Percentiles rank a stretch among this genome's conserved stretches.
Conservation (phyloP, 2,329 filamentous ascomycete species). For the Curvularia eragrostidis region DNA sequence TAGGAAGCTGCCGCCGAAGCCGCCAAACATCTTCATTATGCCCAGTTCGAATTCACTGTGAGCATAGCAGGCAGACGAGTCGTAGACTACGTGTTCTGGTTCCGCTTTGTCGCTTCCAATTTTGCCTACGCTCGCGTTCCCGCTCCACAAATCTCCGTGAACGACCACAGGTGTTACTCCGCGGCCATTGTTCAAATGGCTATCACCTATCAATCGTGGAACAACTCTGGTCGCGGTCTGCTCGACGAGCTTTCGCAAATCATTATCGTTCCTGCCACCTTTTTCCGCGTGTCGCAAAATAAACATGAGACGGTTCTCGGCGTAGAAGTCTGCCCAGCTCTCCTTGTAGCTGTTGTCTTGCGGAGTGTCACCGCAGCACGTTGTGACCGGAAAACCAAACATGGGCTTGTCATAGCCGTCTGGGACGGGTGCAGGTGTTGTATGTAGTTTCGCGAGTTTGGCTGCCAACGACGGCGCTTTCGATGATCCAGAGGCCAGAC, state of each 20-base stretch:
- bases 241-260: constrained; percentile 70
- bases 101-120: constrained; percentile 64
- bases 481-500: constrained; percentile 34
- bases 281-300: constrained; percentile 66
- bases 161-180: constrained; percentile 78
- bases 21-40: constrained; percentile 97
- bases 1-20: constrained; percentile 75
- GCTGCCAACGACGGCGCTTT: constrained; percentile 65
- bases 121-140: constrained; percentile 74
- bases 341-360: constrained; percentile 78
- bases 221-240: constrained; percentile 69
- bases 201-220: constrained; percentile 74
- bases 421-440: constrained; percentile 72
- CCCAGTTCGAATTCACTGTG: constrained; percentile 91
- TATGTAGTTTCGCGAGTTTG: constrained; percentile 81
- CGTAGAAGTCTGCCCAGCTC: constrained; percentile 88
- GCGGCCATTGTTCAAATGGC: constrained; percentile 65
- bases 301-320: constrained; percentile 72
- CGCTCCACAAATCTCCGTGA: constrained; percentile 94
- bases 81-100: constrained; percentile 81
- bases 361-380: constrained; percentile 83
- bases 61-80: constrained; percentile 80
- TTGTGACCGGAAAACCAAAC: constrained; percentile 85
- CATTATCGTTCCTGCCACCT: constrained; percentile 69
- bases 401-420: constrained; percentile 64